Evolutionary conservation across 176 grass and related monocot species (phyloP).

Genomic region (Panicum miliaceum): DNA sequence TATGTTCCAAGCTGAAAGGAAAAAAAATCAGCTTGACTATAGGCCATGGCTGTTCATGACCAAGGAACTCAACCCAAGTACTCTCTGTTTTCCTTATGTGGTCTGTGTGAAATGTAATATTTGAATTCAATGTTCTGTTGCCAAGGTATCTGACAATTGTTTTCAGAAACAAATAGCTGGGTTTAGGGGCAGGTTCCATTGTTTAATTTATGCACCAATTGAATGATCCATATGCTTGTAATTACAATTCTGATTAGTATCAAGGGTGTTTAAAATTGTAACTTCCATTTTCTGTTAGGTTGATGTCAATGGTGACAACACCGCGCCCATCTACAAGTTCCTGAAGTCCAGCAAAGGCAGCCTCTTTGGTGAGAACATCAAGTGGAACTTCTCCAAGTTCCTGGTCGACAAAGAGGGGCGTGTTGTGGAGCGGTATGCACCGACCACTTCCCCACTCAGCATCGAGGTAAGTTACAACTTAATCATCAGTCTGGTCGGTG

Average conservation of each 20-base stretch:
- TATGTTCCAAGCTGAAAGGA: neutral
- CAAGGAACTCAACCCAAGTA: neutral
- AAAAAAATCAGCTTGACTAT: neutral
- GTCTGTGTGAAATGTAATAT: neutral
- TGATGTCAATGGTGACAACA: constrained; percentile 78
- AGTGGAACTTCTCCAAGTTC: constrained; percentile 97
- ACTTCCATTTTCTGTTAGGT: constrained; percentile 50
- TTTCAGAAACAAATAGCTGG: neutral
- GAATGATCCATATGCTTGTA: constrained; percentile 1
- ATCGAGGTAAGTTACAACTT: constrained; percentile 59
- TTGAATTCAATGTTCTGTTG: constrained; percentile 9
- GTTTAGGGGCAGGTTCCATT: neutral
- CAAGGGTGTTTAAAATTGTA: neutral
- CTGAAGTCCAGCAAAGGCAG: constrained; percentile 83
- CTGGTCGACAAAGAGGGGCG: constrained; percentile 81
- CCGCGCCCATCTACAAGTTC: constrained; percentile 86
- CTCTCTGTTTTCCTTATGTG: constrained; percentile 22
- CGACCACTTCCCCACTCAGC: constrained; percentile 84
- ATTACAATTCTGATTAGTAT: constrained; percentile 1
- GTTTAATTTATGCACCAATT: neutral
- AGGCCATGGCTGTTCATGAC: neutral
- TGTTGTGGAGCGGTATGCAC: constrained; percentile 85
- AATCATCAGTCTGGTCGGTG: neutral
- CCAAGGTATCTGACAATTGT: neutral
- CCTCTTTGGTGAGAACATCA: constrained; percentile 73